Percentiles rank a stretch among this genome's conserved stretches.
These are phyloP conservation scores for Candida multigemmis DNA, from an alignment of 805 yeast species.

Conservation along the genomic window DNA sequence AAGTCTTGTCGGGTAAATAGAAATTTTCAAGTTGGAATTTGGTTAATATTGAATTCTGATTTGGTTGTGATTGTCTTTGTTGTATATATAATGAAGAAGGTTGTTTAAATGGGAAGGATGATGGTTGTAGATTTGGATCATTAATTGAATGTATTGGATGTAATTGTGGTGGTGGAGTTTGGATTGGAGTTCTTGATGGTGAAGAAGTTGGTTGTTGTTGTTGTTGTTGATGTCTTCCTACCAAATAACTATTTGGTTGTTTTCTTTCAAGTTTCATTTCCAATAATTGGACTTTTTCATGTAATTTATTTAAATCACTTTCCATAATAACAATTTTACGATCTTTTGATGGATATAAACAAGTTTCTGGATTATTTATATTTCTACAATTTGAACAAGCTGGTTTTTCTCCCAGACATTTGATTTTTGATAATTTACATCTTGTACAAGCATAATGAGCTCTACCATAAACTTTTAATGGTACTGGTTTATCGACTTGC, in stretches of 20 bases:
- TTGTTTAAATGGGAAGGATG: background rate
- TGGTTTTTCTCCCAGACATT: constrained; percentile 34
- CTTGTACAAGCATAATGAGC: constrained; percentile 35
- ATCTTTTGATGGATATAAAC: constrained; percentile 28
- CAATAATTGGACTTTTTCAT: constrained; percentile 19
- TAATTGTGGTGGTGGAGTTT: too few relatives aligned
- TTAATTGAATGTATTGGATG: too few relatives aligned
- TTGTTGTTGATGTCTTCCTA: constrained; percentile 1
- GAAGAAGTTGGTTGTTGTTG: background rate
- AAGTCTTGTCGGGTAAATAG: constrained; percentile 17
- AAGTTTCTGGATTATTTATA: constrained; percentile 19
- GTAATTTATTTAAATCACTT: constrained; percentile 25
- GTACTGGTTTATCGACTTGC: constrained; percentile 20
- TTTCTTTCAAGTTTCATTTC: constrained; percentile 10
- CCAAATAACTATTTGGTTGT: too few relatives aligned
- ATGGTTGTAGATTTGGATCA: background rate
- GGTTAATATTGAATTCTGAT: too few relatives aligned
- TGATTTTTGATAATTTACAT: constrained; percentile 29
- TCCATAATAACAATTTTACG: constrained; percentile 36
- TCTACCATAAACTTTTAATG: constrained; percentile 33
- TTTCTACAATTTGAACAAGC: constrained; percentile 31
- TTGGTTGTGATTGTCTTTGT: too few relatives aligned
- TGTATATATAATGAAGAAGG: background rate
- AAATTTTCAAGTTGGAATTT: constrained; percentile 11
- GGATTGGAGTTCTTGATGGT: constrained; percentile 1